phyloP scores from a whole-genome alignment of 179 eudicot species.

The Spinacia oleracea region DNA sequence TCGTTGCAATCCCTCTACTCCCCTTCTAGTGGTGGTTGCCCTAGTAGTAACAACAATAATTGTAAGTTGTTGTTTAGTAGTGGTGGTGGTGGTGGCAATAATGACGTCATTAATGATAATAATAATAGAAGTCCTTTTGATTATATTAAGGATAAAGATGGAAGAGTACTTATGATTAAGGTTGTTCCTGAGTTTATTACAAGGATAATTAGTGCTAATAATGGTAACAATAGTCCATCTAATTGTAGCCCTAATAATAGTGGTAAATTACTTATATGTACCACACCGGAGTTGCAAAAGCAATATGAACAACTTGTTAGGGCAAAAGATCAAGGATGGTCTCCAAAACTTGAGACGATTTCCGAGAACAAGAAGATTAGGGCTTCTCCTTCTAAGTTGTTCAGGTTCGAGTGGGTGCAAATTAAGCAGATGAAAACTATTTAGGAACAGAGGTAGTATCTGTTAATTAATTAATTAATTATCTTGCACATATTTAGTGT shows the following conservation, averaged over 20 bases:
- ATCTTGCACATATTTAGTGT: neutral
- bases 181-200: slow-evolving; percentile 63
- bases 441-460: too few species aligned
- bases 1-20: slow-evolving; percentile 46
- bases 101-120: too few species aligned
- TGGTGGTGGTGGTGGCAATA: neutral
- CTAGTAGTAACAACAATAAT: slow-evolving; percentile 24
- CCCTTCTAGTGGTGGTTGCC: slow-evolving; percentile 24
- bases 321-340: slow-evolving; percentile 65
- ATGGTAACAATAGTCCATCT: neutral
- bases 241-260: neutral
- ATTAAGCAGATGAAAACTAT: slow-evolving; percentile 26
- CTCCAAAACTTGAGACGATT: slow-evolving; percentile 83
- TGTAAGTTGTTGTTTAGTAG: slow-evolving; percentile 16
- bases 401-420: slow-evolving; percentile 58
- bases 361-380: slow-evolving; percentile 60
- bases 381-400: slow-evolving; percentile 59
- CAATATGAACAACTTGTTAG: slow-evolving; percentile 72
- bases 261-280: slow-evolving; percentile 47
- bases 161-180: slow-evolving; percentile 63
- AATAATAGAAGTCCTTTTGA: slow-evolving; percentile 51
- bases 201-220: slow-evolving; percentile 34
- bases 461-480: neutral
- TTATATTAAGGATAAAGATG: slow-evolving; percentile 63
- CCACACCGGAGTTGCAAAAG: slow-evolving; percentile 88